Percentiles rank a stretch among this genome's conserved stretches.
These are phyloP conservation scores for Lachancea fermentati DNA, from an alignment of 805 yeast species.

Conservation along the genomic window DNA sequence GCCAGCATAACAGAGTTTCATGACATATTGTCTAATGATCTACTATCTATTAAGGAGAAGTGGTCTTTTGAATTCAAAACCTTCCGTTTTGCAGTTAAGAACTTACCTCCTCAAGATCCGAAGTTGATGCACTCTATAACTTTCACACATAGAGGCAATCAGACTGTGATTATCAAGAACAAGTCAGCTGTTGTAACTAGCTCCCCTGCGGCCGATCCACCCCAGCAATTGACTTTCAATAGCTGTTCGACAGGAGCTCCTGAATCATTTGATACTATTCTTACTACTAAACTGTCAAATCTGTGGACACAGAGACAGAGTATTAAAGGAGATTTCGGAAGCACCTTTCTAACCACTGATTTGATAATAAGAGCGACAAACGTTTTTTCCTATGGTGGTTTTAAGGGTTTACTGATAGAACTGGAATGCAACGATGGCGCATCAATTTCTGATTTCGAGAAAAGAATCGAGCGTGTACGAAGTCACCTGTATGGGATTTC, in stretches of 20 bases:
- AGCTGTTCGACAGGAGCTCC: conserved; percentile 22
- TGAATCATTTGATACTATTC: conserved; percentile 23
- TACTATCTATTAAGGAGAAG: conserved; percentile 20
- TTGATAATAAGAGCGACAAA: conserved; percentile 24
- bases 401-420: conserved; percentile 29
- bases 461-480: conserved; percentile 15
- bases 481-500: conserved; percentile 16
- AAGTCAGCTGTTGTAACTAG: conserved; percentile 24
- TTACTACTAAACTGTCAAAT: conserved; percentile 25
- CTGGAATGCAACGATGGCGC: conserved; percentile 14
- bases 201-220: conserved; percentile 9
- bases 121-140: conserved; percentile 27
- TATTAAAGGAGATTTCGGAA: conserved; percentile 32
- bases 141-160: conserved; percentile 22
- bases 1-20: conserved; percentile 27
- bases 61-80: conserved; percentile 31
- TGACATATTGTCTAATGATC: conserved; percentile 24
- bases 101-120: conserved; percentile 15
- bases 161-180: conserved; percentile 24
- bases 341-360: conserved; percentile 22
- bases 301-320: conserved; percentile 31
- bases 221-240: conserved; percentile 15
- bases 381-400: conserved; percentile 30
- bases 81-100: conserved; percentile 23
- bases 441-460: conserved; percentile 14